phyloP scores from a whole-genome alignment of 2,329 filamentous ascomycete species.

The Neofusicoccum sp. region DNA sequence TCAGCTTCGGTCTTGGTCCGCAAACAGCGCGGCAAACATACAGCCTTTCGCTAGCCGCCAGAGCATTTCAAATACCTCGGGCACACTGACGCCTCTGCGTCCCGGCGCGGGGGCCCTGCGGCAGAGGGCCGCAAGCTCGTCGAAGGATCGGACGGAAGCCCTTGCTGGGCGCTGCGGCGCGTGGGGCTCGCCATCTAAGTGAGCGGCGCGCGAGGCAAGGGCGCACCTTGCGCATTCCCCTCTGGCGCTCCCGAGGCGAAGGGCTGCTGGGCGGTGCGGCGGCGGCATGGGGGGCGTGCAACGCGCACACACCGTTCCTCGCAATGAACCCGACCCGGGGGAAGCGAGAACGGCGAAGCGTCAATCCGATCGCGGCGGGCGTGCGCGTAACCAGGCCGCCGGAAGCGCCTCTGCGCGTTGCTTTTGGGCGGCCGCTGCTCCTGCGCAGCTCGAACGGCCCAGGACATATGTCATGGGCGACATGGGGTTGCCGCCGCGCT shows the following conservation, averaged over 20 bases:
- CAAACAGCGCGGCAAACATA: slow-evolving; percentile 11
- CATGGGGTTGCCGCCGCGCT: background rate
- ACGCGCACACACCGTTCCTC: slow-evolving; percentile 1
- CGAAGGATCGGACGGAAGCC: slow-evolving; percentile 17
- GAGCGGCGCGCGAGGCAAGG: slow-evolving; percentile 16
- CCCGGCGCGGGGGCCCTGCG: slow-evolving; percentile 5
- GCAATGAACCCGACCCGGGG: slow-evolving; percentile 1
- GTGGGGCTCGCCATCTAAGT: slow-evolving; percentile 16
- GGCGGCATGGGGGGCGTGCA: background rate
- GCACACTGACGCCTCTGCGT: slow-evolving; percentile 10
- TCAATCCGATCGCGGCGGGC: slow-evolving; percentile 15
- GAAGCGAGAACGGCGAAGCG: slow-evolving; percentile 20
- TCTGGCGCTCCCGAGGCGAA: background rate
- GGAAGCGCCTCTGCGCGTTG: slow-evolving; percentile 1
- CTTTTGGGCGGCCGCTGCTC: slow-evolving; percentile 4
- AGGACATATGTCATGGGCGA: background rate
- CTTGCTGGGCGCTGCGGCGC: slow-evolving; percentile 16
- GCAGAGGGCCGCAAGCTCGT: slow-evolving; percentile 12
- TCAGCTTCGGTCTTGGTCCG: slow-evolving; percentile 19
- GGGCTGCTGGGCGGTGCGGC: slow-evolving; percentile 6
- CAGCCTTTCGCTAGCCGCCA: slow-evolving; percentile 9
- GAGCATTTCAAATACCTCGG: slow-evolving; percentile 19
- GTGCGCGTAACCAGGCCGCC: slow-evolving; percentile 14
- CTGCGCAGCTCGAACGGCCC: slow-evolving; percentile 8
- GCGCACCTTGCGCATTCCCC: slow-evolving; percentile 17